These are phyloP conservation scores for Dictyostelium brefeldianum DNA, from an alignment of 78 protist genomes.

Conservation along the genomic window DNA sequence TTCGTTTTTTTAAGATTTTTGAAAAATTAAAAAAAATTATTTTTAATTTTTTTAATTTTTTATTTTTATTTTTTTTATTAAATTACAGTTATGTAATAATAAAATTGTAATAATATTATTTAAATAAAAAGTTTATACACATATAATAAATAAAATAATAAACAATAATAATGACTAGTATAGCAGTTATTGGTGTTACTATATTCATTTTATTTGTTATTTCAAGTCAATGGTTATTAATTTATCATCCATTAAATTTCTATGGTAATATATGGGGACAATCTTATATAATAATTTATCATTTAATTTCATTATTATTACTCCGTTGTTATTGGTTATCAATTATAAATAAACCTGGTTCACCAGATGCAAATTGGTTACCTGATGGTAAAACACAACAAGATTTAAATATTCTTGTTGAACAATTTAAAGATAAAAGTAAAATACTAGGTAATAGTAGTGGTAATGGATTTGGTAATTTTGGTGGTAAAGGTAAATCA, in stretches of 20 bases:
- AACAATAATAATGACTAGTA: not conserved
- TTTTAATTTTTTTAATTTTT: not conserved
- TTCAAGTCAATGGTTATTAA: conserved; percentile 21
- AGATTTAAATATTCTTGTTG: conserved; percentile 3
- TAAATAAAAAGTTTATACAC: not conserved
- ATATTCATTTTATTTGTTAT: conserved; percentile 14
- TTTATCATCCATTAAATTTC: conserved; percentile 20
- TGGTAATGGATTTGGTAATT: not conserved
- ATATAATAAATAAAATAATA: not conserved
- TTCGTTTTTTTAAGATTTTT: not conserved
- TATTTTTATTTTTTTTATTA: not conserved
- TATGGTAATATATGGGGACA: not conserved
- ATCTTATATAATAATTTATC: conserved; percentile 11
- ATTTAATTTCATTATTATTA: not conserved
- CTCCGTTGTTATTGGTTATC: not conserved
- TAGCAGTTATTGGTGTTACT: conserved; percentile 4
- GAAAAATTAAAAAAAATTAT: not conserved
- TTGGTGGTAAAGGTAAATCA: not conserved
- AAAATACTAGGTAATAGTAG: not conserved
- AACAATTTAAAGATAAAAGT: not conserved
- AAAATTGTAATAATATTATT: not conserved
- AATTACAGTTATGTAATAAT: not conserved
- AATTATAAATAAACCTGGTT: not conserved
- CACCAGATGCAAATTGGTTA: conserved; percentile 11
- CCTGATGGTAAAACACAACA: conserved; percentile 40